Evolutionary conservation across 179 eudicot species (phyloP), one percentile per base, ranked within the genome.

Genomic region (Spergularia azorica): DNA sequence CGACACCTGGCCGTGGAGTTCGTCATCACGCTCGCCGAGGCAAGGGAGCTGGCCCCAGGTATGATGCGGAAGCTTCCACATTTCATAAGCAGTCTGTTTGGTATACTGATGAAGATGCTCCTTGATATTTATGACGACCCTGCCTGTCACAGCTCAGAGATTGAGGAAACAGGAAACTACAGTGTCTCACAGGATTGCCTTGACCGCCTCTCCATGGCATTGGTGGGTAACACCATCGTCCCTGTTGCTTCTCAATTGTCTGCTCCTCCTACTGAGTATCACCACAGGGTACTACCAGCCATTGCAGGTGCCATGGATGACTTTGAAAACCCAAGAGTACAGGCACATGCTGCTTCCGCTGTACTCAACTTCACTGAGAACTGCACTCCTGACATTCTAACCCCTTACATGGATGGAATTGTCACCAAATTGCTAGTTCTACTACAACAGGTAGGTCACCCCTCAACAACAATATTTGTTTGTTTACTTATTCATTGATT

Each of bases 41-140:
- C 98, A 0, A 87, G 98, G 71, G 97, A 95, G 78, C 82, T 95
- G 21, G 98, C 98, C 0, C 98, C 98, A 4, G 98, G 98, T 13
- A 95, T 95, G 98, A 95, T 95, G 96, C 85, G 98, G 86, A 93
- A 95, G 86, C 70, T 95, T 82, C 98, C 98, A 0, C 98, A 95
- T 77, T 95, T 95, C 67, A 90, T 93, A 26, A 87, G 87, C 74
- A 89, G 93, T 80, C 59, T 95, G 67, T 92, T 95, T 78, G 89
- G 86, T 2, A 90, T 89, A 11, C 77, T 95, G 72, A 87, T 95
- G 95, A 88, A 89, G 85, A 91, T 92, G 98, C 72, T 95, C 69
- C 67, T 91, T 84, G 98, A 95, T 80, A 79, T 95, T 8, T 93
- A 95, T 88, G 98, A 95, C 70, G 98, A 93, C 67, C 90, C 91